Base-by-base conservation (phyloP, 1,284 basidiomycete genomes). In the Moesziomyces sp. region DNA sequence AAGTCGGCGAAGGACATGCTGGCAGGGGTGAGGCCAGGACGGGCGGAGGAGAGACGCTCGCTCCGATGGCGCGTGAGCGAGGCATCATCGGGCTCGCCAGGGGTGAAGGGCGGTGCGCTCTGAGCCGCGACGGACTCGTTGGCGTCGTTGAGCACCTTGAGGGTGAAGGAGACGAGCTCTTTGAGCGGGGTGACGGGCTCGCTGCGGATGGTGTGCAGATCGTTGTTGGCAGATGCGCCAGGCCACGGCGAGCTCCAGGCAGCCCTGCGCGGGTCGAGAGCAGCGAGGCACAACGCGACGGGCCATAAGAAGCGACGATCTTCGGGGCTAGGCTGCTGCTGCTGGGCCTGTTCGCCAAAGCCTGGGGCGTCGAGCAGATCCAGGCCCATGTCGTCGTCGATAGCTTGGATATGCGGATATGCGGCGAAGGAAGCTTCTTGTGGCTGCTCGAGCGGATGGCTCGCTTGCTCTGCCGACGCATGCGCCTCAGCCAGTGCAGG, bases 121-220 rank as follows among this genome's bases (percentile, higher is more conserved):
- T 60, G 59, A 11, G 56, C 46, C 24, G 49, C 33, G 11, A 57
- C 33, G 14, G 56, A 52, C 46, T 69, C 66, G 38, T 68, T 68
- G 47, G 64, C 64, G 19, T 73, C 70, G 42, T 58, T 63, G 44
- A 73, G 64, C 16, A 68, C 60, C 43, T 64, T 63, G 46, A 73
- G 57, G 5, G 70, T 60, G 60, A 73, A 73, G 3, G 70, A 59
- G 46, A 58, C 70, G 14, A 73, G 53, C 47, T 73, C 70, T 46
- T 73, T 73, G 50, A 73, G 64, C 13, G 70, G 70, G 4, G 64
- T 73, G 47, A 60, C 52, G 28, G 67, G 57, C 21, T 70, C 60
- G 24, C 50, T 54, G 23, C 46, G 57, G 33, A 59, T 52, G 45
- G 24, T 56, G 18, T 60, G 50, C 13, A 70, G 57, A 28, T 64